A percentile compares a stretch with the other conserved stretches of the same genome.
phyloP scores from a whole-genome alignment of 768 basidiomycete species.

The Tulasnella sp. region DNA sequence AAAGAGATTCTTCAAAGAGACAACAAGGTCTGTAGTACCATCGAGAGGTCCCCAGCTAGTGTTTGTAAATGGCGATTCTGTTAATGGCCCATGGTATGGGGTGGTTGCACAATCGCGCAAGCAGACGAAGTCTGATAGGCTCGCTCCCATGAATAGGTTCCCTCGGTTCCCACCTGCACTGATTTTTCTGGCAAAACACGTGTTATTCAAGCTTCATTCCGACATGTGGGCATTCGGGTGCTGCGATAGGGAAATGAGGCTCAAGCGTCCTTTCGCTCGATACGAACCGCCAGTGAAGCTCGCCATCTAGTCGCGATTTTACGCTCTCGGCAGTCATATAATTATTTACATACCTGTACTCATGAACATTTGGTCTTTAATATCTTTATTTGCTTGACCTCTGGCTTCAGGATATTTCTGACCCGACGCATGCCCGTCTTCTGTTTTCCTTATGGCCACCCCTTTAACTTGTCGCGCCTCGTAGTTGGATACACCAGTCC shows the following conservation, averaged over 20 bases:
- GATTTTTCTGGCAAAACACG: slow-evolving; percentile 4
- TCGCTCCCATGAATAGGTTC: neutral
- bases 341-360: too few species aligned
- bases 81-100: slow-evolving; percentile 5
- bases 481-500: too few species aligned
- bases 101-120: neutral
- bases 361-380: too few species aligned
- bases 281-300: slow-evolving; percentile 18
- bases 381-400: neutral
- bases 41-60: neutral
- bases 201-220: slow-evolving; percentile 1
- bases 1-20: neutral
- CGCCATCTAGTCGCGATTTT: neutral
- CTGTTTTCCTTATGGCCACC: too few species aligned
- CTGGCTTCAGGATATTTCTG: neutral
- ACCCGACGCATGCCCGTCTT: too few species aligned
- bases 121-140: neutral
- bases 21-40: neutral
- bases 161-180: slow-evolving; percentile 2
- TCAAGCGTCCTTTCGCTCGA: slow-evolving; percentile 21
- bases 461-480: too few species aligned
- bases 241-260: slow-evolving; percentile 15
- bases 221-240: slow-evolving; percentile 20
- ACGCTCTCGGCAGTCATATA: neutral
- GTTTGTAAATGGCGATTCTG: slow-evolving; percentile 11